Conservation (phyloP, 176 grass and related monocot species). For the Cocos nucifera region DNA sequence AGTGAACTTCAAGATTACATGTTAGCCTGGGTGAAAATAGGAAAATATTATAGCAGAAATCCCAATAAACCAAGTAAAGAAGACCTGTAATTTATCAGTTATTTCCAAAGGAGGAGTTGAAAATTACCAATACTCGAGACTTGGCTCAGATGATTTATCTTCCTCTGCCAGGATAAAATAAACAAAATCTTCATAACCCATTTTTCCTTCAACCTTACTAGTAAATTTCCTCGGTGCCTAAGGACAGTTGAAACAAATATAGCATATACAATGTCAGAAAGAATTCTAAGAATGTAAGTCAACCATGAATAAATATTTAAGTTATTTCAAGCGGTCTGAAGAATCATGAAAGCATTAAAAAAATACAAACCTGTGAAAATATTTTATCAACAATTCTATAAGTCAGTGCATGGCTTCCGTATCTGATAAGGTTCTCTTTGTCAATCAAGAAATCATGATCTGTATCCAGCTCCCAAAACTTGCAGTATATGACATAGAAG, state of each 20-base stretch:
- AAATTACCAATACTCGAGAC: slow-evolving; percentile 96
- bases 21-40: too few relatives aligned
- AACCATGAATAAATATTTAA: too few relatives aligned
- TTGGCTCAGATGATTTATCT: slow-evolving; percentile 94
- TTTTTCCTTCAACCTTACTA: slow-evolving; percentile 88
- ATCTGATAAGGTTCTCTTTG: slow-evolving; percentile 99
- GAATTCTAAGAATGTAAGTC: too few relatives aligned
- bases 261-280: slow-evolving; percentile 6
- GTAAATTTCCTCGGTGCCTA: slow-evolving; percentile 94
- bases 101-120: background rate
- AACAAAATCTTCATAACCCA: slow-evolving; percentile 99
- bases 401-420: slow-evolving; percentile 94
- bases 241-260: background rate
- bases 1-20: too few relatives aligned
- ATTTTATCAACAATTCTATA: slow-evolving; percentile 98
- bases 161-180: slow-evolving; percentile 99
- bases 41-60: too few relatives aligned
- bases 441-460: slow-evolving; percentile 99
- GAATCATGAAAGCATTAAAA: slow-evolving; percentile 3
- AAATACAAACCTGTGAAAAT: slow-evolving; percentile 78
- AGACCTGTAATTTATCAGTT: too few relatives aligned
- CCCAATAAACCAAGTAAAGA: too few relatives aligned
- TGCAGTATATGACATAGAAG: slow-evolving; percentile 99
- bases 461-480: slow-evolving; percentile 98
- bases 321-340: too few relatives aligned